phyloP scores from a whole-genome alignment of 1,139 yeast genomes.

The Blastobotrys petasosporus region DNA sequence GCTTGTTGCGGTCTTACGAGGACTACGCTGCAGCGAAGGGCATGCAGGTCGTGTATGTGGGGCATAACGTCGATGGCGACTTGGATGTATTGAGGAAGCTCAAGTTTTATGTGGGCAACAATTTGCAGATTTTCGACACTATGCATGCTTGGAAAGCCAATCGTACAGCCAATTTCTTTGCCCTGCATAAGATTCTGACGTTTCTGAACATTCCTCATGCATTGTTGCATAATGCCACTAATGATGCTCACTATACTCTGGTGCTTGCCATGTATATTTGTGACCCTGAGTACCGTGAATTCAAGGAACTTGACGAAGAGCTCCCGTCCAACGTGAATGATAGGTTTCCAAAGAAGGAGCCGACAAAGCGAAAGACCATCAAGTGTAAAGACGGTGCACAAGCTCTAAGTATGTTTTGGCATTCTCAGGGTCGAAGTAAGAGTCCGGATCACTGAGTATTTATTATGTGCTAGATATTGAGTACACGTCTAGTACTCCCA shows the following conservation, averaged over 20 bases:
- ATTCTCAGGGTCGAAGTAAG: too few relatives aligned
- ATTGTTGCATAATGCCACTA: constrained; percentile 73
- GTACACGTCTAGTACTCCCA: too few relatives aligned
- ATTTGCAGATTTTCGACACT: constrained; percentile 46
- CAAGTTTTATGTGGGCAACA: constrained; percentile 44
- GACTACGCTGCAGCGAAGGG: constrained; percentile 15
- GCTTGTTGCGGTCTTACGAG: constrained; percentile 12
- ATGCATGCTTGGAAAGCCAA: constrained; percentile 43
- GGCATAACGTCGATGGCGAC: constrained; percentile 66
- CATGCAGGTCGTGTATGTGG: constrained; percentile 45
- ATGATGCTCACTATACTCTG: constrained; percentile 70
- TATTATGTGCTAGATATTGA: too few relatives aligned
- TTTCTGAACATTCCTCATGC: constrained; percentile 55
- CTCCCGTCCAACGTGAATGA: neutral
- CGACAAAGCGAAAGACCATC: too few relatives aligned
- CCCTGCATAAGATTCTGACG: constrained; percentile 48
- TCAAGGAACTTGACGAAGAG: constrained; percentile 8
- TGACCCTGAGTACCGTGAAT: constrained; percentile 40
- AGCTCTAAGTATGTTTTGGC: too few relatives aligned
- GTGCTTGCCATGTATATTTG: constrained; percentile 46
- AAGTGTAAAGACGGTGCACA: too few relatives aligned
- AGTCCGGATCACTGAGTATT: too few relatives aligned
- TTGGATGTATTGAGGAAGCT: constrained; percentile 45
- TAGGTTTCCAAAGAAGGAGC: too few relatives aligned
- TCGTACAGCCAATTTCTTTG: constrained; percentile 41